Evolutionary conservation across 2,329 filamentous ascomycete species (phyloP), one percentile per base, ranked within the genome.

Genomic region (Lasiodiplodia sp.): DNA sequence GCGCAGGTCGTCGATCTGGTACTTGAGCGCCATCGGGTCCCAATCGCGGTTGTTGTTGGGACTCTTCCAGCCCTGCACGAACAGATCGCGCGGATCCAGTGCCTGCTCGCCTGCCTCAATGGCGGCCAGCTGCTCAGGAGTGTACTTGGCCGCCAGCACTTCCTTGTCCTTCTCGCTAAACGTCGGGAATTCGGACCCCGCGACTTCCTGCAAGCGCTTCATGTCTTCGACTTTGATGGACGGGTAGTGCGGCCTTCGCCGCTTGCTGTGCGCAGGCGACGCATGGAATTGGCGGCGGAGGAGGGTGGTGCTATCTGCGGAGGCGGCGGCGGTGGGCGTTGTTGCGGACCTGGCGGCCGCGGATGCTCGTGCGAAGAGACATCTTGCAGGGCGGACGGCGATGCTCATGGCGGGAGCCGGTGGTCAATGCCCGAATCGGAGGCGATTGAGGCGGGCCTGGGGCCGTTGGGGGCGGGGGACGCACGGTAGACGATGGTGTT

Each of bases 1-100:
- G 69, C 91, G 88, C 75, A 97, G 91, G 79, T 97, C 93, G 78
- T 97, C 94, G 67, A 95, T 82, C 79, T 97, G 96, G 70, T 88
- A 84, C 62, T 56, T 56, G 25, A 68, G 57, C 21, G 75, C 75
- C 62, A 94, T 83, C 66, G 85, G 84, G 84, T 92, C 92, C 10
- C 89, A 86, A 77, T 97, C 94, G 67, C 83, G 86, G 70, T 93
- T 90, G 73, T 92, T 80, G 53, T 88, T 86, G 18, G 47, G 47
- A 18, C 23, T 25, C 6, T 38, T 18, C 60, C 60, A 64, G 72
- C 90, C 92, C 81, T 96, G 91, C 40, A 88, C 84, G 52, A 90
- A 85, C 77, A 97, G 78, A 79, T 98, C 93, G 72, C 89, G 84
- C 11, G 90, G 83, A 76, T 91, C 86, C 78, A 97, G 90, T 72